phyloP scores from a whole-genome alignment of 768 basidiomycete species.

The Naganishia antarctica region DNA sequence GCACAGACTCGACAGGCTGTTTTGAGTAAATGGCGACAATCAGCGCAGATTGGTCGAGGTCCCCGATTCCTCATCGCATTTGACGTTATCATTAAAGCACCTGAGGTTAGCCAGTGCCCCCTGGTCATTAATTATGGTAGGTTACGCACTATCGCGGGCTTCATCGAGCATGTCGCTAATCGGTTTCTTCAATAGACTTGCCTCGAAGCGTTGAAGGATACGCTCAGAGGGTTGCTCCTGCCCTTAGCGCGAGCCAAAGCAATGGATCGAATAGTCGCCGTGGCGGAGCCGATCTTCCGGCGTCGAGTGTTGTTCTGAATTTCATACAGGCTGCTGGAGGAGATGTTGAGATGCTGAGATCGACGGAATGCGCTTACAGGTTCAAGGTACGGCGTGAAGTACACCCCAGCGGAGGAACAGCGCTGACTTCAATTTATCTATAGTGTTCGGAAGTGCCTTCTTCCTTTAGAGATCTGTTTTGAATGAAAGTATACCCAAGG shows the following conservation, averaged over 20 bases:
- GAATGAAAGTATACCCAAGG: background rate
- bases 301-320: conserved; percentile 76
- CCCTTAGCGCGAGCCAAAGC: conserved; percentile 34
- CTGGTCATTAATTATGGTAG: conserved; percentile 91
- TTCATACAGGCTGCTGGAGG: conserved; percentile 96
- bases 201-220: conserved; percentile 77
- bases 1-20: conserved; percentile 72
- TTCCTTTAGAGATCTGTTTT: conserved; percentile 33
- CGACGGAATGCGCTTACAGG: conserved; percentile 93
- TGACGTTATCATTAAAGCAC: conserved; percentile 84
- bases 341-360: conserved; percentile 95
- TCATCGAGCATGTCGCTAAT: no score
- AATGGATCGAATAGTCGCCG: conserved; percentile 16
- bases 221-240: conserved; percentile 64
- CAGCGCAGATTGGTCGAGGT: conserved; percentile 31
- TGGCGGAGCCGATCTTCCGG: background rate
- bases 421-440: conserved; percentile 1
- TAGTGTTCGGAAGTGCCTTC: conserved; percentile 33
- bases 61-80: conserved; percentile 71
- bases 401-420: conserved; percentile 1
- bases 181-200: conserved; percentile 54
- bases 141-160: conserved; percentile 24
- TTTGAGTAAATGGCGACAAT: conserved; percentile 65
- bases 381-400: conserved; percentile 45
- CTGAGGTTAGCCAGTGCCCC: conserved; percentile 83